A percentile compares a stretch with the other conserved stretches of the same genome.
phyloP scores from a whole-genome alignment of 768 basidiomycete species.

The Tricholoma bakamatsutake region DNA sequence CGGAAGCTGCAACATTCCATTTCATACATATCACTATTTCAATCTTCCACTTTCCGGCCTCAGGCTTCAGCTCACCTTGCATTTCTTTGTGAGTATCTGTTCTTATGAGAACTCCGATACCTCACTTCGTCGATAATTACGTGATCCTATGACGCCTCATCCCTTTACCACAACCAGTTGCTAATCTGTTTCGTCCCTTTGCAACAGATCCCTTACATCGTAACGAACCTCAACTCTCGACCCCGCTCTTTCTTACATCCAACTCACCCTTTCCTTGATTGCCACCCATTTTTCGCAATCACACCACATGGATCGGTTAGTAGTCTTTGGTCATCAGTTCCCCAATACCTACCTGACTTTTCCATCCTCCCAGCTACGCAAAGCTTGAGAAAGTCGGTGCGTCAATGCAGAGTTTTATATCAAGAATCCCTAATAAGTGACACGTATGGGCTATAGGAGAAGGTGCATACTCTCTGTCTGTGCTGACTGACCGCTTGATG shows the following conservation, averaged over 20 bases:
- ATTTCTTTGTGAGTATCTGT: slow-evolving; percentile 12
- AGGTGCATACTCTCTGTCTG: slow-evolving; percentile 29
- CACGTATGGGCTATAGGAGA: slow-evolving; percentile 34
- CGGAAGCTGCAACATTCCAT: slow-evolving; percentile 7
- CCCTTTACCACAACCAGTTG: slow-evolving; percentile 5
- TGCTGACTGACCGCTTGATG: slow-evolving; percentile 1
- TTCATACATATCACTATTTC: slow-evolving; percentile 8
- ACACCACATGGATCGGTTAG: slow-evolving; percentile 41
- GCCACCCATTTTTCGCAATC: slow-evolving; percentile 1
- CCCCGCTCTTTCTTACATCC: slow-evolving; percentile 7
- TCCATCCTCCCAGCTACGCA: slow-evolving; percentile 61
- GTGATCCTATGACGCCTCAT: slow-evolving; percentile 12
- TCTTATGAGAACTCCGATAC: background rate
- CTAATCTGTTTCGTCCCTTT: background rate
- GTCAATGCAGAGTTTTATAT: slow-evolving; percentile 29
- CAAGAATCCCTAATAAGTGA: background rate
- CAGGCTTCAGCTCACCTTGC: slow-evolving; percentile 11
- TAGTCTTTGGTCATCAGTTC: slow-evolving; percentile 8
- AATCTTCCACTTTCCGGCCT: slow-evolving; percentile 13
- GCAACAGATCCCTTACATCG: slow-evolving; percentile 10
- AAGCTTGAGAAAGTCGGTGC: slow-evolving; percentile 98
- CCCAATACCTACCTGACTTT: slow-evolving; percentile 11
- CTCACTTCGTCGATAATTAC: slow-evolving; percentile 20
- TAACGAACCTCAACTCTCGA: slow-evolving; percentile 12
- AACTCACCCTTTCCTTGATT: slow-evolving; percentile 2